Evolutionary conservation across 768 basidiomycete species (phyloP).

Genomic region (Naganishia vishniacii): DNA sequence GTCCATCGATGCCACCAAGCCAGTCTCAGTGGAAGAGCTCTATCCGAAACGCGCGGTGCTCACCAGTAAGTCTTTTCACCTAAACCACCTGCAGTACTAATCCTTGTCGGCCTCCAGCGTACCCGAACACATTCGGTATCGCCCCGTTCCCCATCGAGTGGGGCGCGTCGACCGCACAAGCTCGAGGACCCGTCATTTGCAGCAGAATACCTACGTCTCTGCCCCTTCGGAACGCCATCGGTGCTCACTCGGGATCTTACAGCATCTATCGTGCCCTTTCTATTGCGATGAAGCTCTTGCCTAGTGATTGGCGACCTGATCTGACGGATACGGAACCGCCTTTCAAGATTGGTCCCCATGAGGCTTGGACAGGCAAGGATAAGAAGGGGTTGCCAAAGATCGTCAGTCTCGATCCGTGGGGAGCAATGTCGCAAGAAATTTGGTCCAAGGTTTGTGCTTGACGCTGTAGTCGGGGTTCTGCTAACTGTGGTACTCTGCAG

Average conservation of each 20-base stretch:
- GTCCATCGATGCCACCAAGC: not conserved
- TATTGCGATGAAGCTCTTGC: slow-evolving; percentile 64
- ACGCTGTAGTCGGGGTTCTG: not conserved
- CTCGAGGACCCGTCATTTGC: slow-evolving; percentile 80
- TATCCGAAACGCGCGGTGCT: slow-evolving; percentile 13
- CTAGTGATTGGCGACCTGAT: slow-evolving; percentile 46
- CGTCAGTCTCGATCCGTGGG: slow-evolving; percentile 89
- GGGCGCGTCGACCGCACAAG: slow-evolving; percentile 57
- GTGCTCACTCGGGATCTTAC: slow-evolving; percentile 88
- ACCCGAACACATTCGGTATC: slow-evolving; percentile 7
- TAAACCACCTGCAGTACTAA: not conserved
- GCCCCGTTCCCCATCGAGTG: slow-evolving; percentile 70
- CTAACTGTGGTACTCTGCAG: slow-evolving; percentile 23
- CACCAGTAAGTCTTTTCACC: slow-evolving; percentile 12
- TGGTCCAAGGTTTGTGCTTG: not conserved
- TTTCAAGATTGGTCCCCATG: slow-evolving; percentile 67
- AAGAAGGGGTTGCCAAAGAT: slow-evolving; percentile 63
- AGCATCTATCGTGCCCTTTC: slow-evolving; percentile 89
- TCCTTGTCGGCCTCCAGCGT: not conserved
- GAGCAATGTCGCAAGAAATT: slow-evolving; percentile 41
- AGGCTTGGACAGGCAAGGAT: slow-evolving; percentile 58
- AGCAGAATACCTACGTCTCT: slow-evolving; percentile 69
- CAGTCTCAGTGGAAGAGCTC: slow-evolving; percentile 4
- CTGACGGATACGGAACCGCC: slow-evolving; percentile 59
- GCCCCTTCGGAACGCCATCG: slow-evolving; percentile 75